Evolutionary conservation across 108 stramenopile genomes (phyloP).

Genomic region (Schizochytrium sp.): DNA sequence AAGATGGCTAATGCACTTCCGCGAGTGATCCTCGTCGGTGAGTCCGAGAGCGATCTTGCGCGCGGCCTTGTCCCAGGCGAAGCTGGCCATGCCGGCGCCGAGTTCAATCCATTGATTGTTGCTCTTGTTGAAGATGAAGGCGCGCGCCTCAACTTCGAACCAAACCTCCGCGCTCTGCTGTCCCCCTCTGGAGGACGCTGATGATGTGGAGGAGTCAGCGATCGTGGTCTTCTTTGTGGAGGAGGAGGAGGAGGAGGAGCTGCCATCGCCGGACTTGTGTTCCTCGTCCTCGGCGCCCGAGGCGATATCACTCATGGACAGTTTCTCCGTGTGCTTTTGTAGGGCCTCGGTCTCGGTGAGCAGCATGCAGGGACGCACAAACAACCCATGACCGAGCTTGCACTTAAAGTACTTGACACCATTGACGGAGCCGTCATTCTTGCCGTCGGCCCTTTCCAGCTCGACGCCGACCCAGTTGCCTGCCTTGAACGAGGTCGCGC

Average conservation of each 20-base stretch:
- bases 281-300: not conserved
- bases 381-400: not conserved
- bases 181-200: too few relatives aligned
- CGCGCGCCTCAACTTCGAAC: not conserved
- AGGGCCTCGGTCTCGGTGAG: not conserved
- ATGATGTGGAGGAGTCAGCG: too few relatives aligned
- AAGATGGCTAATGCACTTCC: not conserved
- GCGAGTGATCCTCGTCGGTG: not conserved
- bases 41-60: not conserved
- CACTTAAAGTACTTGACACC: slow-evolving; percentile 26
- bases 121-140: slow-evolving; percentile 10
- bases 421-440: slow-evolving; percentile 28
- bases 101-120: not conserved
- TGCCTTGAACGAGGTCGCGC: slow-evolving; percentile 5
- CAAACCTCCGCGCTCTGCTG: not conserved
- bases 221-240: too few relatives aligned
- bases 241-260: not conserved
- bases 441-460: slow-evolving; percentile 13
- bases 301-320: not conserved
- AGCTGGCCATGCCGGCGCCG: not conserved
- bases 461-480: slow-evolving; percentile 32
- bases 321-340: not conserved
- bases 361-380: slow-evolving; percentile 11
- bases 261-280: not conserved
- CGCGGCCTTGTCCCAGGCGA: not conserved